Conservation (phyloP, 2,329 filamentous ascomycete species). For the Fusarium solani-melongenae region DNA sequence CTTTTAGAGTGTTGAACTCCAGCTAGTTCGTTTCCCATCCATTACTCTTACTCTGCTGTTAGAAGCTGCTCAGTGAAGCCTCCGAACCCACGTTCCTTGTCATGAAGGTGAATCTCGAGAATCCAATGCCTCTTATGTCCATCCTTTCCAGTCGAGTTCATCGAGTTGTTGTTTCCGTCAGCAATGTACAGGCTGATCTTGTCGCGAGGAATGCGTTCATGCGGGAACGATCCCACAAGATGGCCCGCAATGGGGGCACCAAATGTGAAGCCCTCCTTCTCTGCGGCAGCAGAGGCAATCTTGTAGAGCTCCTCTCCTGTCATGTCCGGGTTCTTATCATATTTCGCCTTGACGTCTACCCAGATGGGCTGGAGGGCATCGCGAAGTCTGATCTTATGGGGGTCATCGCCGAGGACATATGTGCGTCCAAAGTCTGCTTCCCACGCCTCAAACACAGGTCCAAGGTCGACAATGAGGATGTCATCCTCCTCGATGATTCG, state of each 20-base stretch:
- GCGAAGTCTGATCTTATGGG: slow-evolving; percentile 55
- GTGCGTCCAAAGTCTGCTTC: slow-evolving; percentile 56
- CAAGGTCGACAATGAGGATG: slow-evolving; percentile 63
- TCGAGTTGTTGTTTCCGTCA: background rate
- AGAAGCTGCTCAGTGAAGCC: background rate
- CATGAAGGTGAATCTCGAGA: background rate
- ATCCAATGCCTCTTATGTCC: background rate
- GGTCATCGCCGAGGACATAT: slow-evolving; percentile 60
- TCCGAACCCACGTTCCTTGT: background rate
- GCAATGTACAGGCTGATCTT: background rate
- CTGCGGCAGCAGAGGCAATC: background rate
- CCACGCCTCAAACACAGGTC: slow-evolving; percentile 63
- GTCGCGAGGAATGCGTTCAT: background rate
- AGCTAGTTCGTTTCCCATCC: background rate
- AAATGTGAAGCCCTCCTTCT: background rate
- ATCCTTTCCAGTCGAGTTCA: background rate
- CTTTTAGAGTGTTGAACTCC: background rate
- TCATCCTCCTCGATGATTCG: slow-evolving; percentile 59
- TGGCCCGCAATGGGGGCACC: background rate
- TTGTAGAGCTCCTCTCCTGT: background rate
- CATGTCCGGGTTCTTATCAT: background rate
- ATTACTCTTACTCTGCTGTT: background rate
- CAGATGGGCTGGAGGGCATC: slow-evolving; percentile 60
- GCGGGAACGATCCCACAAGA: background rate
- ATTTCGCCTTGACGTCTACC: slow-evolving; percentile 47